A percentile compares a stretch with the other conserved stretches of the same genome.
Conservation (phyloP, 306 rosid species). For the Inga laurina region DNA sequence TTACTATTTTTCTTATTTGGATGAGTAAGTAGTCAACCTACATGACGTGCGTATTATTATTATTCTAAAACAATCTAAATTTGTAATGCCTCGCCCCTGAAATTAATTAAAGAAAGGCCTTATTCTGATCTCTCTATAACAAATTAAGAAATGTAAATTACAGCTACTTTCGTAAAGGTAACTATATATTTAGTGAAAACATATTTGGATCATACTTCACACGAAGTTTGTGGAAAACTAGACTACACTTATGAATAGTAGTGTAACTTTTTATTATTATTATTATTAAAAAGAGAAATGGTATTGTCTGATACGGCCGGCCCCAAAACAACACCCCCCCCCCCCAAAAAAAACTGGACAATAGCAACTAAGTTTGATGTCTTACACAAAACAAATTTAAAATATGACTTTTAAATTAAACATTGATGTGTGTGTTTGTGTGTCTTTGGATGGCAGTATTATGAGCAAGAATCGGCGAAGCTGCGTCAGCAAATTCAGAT, state of each 20-base stretch:
- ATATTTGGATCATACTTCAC: not conserved
- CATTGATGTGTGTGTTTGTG: not conserved
- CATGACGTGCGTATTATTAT: too few relatives aligned
- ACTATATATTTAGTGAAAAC: too few relatives aligned
- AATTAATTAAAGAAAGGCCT: not conserved
- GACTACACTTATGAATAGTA: not conserved
- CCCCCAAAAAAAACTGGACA: too few relatives aligned
- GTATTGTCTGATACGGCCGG: too few relatives aligned
- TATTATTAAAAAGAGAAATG: too few relatives aligned
- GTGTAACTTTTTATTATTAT: too few relatives aligned
- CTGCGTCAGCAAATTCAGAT: conserved; percentile 89
- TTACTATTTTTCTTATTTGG: not conserved
- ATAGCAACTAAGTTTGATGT: not conserved
- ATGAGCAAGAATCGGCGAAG: conserved; percentile 94
- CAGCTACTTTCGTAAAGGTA: not conserved
- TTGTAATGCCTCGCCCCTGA: not conserved
- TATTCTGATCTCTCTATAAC: not conserved
- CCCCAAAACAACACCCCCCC: too few relatives aligned
- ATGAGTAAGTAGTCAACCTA: too few relatives aligned
- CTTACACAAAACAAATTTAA: not conserved
- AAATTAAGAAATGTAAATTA: not conserved
- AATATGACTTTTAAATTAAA: not conserved
- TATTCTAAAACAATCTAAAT: not conserved
- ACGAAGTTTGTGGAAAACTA: not conserved
- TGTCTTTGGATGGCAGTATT: conserved; percentile 53